These are phyloP conservation scores for Dryas octopetala DNA, from an alignment of 306 rosid genomes.

Conservation along the genomic window DNA sequence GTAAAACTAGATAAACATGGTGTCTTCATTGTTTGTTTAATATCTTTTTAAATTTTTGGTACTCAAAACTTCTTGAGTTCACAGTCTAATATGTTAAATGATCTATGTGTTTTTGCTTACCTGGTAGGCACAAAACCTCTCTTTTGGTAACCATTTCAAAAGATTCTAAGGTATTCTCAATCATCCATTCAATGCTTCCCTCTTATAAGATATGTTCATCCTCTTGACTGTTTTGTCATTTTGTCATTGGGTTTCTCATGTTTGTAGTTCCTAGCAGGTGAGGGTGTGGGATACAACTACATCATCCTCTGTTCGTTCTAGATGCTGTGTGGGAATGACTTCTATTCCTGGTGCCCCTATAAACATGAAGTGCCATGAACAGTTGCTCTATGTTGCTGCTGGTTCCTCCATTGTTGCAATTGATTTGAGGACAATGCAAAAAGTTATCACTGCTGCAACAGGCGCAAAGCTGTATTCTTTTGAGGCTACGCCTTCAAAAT, in stretches of 20 bases:
- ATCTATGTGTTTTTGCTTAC: constrained; percentile 10
- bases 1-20: background rate
- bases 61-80: background rate
- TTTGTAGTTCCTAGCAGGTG: constrained; percentile 44
- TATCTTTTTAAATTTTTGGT: background rate
- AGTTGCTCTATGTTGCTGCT: constrained; percentile 65
- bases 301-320: constrained; percentile 57
- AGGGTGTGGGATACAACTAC: constrained; percentile 79
- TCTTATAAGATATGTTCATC: background rate
- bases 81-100: background rate
- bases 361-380: constrained; percentile 73
- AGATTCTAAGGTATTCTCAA: constrained; percentile 66
- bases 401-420: constrained; percentile 63
- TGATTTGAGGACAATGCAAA: constrained; percentile 85
- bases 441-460: constrained; percentile 53
- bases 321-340: constrained; percentile 84
- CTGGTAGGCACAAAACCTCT: constrained; percentile 63
- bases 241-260: constrained; percentile 23
- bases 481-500: constrained; percentile 60
- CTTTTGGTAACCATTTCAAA: constrained; percentile 75
- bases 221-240: background rate
- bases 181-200: background rate
- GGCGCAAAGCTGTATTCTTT: constrained; percentile 55
- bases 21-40: background rate
- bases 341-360: constrained; percentile 56